These are phyloP conservation scores for Dryas octopetala DNA, from an alignment of 306 rosid species.

Conservation along the genomic window DNA sequence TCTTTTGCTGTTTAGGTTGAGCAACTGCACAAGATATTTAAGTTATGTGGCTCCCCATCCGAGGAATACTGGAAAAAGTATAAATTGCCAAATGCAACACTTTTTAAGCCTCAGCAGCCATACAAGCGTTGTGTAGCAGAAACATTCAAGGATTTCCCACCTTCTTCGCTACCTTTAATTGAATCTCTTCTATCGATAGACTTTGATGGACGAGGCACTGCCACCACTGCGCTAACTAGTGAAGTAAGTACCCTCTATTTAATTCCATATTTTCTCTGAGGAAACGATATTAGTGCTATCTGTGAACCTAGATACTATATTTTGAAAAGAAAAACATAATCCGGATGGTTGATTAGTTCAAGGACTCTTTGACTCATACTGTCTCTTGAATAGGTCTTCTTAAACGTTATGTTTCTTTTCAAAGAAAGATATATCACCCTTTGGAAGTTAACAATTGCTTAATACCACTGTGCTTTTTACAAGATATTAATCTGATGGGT, in stretches of 20 bases:
- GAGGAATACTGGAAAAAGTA: constrained; percentile 90
- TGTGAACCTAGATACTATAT: not conserved
- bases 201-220: constrained; percentile 66
- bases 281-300: not conserved
- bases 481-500: not conserved
- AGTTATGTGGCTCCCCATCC: constrained; percentile 92
- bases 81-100: constrained; percentile 84
- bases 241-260: constrained; percentile 58
- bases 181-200: constrained; percentile 82
- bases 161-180: constrained; percentile 67
- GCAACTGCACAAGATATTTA: constrained; percentile 95
- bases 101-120: constrained; percentile 86
- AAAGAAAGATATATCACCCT: not conserved
- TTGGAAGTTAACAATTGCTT: not conserved
- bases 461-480: not conserved
- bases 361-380: not conserved
- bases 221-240: constrained; percentile 65
- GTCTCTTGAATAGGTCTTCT: not conserved
- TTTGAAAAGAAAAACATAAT: not conserved
- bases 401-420: not conserved
- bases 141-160: constrained; percentile 55
- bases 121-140: constrained; percentile 62
- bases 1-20: constrained; percentile 66
- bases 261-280: not conserved
- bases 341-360: constrained; percentile 10